These are phyloP conservation scores for Neopestalotiopsis clavispora DNA, from an alignment of 2,329 filamentous ascomycete species.

Conservation along the genomic window DNA sequence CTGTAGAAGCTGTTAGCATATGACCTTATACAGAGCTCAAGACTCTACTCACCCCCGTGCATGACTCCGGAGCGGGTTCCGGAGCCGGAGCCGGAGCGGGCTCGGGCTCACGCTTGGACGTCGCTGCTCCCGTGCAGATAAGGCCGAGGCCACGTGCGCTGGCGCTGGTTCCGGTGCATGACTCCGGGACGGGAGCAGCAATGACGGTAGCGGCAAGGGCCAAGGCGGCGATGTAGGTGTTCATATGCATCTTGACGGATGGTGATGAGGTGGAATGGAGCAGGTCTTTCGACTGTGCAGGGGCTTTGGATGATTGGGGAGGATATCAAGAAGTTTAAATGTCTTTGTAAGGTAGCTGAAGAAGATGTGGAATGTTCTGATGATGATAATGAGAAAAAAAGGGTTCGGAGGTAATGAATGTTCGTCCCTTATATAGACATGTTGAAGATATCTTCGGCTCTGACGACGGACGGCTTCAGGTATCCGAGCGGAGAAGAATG, in stretches of 20 bases:
- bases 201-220: background rate
- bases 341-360: background rate
- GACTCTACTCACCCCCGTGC: background rate
- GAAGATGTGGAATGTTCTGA: background rate
- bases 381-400: background rate
- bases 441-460: background rate
- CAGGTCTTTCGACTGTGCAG: too few species aligned
- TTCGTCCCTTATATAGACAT: background rate
- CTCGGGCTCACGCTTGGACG: background rate
- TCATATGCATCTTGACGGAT: constrained; percentile 13
- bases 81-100: background rate
- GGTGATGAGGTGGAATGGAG: too few species aligned
- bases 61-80: background rate
- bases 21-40: too few species aligned
- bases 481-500: background rate
- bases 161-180: background rate
- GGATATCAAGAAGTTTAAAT: background rate
- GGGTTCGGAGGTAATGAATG: background rate
- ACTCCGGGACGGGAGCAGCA: background rate
- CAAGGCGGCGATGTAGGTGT: constrained; percentile 10
- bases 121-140: background rate
- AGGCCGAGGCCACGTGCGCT: background rate
- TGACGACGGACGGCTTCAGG: background rate
- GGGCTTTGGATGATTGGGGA: background rate
- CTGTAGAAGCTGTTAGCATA: too few species aligned